Evolutionary conservation across 345 rosid genomes (phyloP).

Genomic region (Geranium rotundifolium): DNA sequence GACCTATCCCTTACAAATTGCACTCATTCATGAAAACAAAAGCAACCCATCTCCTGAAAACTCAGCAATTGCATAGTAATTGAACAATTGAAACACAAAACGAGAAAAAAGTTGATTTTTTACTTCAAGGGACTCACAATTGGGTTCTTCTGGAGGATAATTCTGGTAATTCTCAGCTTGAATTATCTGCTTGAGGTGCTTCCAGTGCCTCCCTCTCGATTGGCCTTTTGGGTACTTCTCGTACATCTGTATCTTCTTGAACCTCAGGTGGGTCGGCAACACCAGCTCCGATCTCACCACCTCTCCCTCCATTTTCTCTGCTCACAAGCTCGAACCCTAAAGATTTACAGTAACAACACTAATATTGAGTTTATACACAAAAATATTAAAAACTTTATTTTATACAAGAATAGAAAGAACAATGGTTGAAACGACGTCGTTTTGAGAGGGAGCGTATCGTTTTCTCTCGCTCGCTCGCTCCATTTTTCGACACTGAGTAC

Average conservation of each 20-base stretch:
- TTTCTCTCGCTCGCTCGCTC: no score
- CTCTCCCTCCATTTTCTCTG: constrained; percentile 44
- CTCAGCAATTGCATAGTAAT: background rate
- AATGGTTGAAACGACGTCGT: no score
- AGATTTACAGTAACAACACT: no score
- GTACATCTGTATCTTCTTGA: constrained; percentile 59
- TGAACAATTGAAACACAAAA: background rate
- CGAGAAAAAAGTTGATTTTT: background rate
- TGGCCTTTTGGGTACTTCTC: constrained; percentile 92
- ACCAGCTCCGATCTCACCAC: constrained; percentile 62
- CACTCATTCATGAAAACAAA: background rate
- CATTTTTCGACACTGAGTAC: no score
- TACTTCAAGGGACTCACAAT: constrained; percentile 28
- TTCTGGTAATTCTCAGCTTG: constrained; percentile 66
- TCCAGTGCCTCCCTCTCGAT: constrained; percentile 66
- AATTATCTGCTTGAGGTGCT: constrained; percentile 92
- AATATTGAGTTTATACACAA: no score
- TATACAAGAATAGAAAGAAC: no score
- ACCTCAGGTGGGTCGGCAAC: constrained; percentile 49
- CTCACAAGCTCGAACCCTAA: no score
- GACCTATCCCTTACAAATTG: no score
- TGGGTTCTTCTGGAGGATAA: constrained; percentile 47
- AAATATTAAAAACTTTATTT: no score
- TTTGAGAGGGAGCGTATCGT: no score
- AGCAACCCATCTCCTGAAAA: background rate